Conservation (phyloP, 371 early-diverging fungal genomes). For the Fennellomyces sp. region DNA sequence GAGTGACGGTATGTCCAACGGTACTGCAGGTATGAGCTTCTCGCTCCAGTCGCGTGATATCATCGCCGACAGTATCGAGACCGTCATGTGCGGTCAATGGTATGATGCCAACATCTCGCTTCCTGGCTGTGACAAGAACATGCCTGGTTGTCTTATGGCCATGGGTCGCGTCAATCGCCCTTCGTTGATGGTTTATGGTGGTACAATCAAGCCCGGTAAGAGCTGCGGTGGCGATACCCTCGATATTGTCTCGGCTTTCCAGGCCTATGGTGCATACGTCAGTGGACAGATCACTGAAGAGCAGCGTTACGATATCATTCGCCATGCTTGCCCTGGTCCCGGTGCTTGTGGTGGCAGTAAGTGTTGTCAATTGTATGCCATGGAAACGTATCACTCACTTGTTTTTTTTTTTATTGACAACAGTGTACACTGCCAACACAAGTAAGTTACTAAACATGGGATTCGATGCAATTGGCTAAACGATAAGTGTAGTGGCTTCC, state of each 20-base stretch:
- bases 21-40: conserved; percentile 94
- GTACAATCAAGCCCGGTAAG: conserved; percentile 82
- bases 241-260: conserved; percentile 96
- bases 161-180: conserved; percentile 96
- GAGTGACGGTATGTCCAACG: conserved; percentile 96
- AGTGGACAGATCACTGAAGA: conserved; percentile 88
- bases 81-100: conserved; percentile 93
- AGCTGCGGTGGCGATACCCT: conserved; percentile 69
- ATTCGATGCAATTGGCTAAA: too few relatives aligned
- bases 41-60: conserved; percentile 96
- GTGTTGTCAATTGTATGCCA: conserved; percentile 4
- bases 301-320: conserved; percentile 83
- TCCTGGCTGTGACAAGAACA: conserved; percentile 94
- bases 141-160: conserved; percentile 97
- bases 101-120: conserved; percentile 96
- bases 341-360: conserved; percentile 95
- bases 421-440: conserved; percentile 97
- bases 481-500: conserved; percentile 74
- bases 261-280: conserved; percentile 92
- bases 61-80: conserved; percentile 98
- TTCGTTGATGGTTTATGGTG: conserved; percentile 94
- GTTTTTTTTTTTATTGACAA: background rate
- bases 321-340: conserved; percentile 93
- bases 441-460: too few relatives aligned
- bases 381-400: background rate